Base-by-base conservation (phyloP, 179 eudicot species). In the Silene noctiflora region DNA sequence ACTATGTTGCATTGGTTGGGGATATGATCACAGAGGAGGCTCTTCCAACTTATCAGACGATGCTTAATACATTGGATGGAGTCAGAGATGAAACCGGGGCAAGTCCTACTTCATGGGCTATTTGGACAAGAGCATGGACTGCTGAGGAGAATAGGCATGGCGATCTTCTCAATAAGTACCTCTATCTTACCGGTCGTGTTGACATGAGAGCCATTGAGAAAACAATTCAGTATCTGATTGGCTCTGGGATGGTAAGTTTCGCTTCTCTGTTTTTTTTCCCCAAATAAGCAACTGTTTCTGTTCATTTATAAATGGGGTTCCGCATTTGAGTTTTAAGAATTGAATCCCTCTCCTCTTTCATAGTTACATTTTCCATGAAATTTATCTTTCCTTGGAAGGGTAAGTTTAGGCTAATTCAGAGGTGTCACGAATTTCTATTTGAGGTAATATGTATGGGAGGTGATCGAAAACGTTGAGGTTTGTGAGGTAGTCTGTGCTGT, bases 131-230 rank as follows among this genome's bases (percentile, higher is more conserved):
- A 76, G 86, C 81, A 55, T 83, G 86, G 86, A 81, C 84, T 2
- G 86, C 84, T 62, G 86, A 83, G 78, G 86, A 83, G 75, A 83
- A 83, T 77, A 78, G 84, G 76, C 86, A 81, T 19, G 86, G 86
- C 75, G 86, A 83, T 56, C 86, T 83, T 75, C 82, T 83, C 72
- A 83, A 83, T 77, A 83, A 81, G 72, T 83, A 83, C 75, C 84
- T 83, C 22, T 83, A 83, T 75, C 82, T 83, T 16, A 75, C 84
- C 39, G 84, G 86, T 4, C 81, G 86, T 61, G 86, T 83, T 29
- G 84, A 83, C 80, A 83, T 83, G 86, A 75, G 68, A 48, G 51
- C 83, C 64, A 71, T 83, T 19, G 86, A 83, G 76, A 83, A 83
- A 80, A 83, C 86, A 2, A 80, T 83, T 33, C 86, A 83, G 56